Evolutionary conservation across 192 early-diverging fungal species (phyloP).

Genomic region (Gonapodya sp.): DNA sequence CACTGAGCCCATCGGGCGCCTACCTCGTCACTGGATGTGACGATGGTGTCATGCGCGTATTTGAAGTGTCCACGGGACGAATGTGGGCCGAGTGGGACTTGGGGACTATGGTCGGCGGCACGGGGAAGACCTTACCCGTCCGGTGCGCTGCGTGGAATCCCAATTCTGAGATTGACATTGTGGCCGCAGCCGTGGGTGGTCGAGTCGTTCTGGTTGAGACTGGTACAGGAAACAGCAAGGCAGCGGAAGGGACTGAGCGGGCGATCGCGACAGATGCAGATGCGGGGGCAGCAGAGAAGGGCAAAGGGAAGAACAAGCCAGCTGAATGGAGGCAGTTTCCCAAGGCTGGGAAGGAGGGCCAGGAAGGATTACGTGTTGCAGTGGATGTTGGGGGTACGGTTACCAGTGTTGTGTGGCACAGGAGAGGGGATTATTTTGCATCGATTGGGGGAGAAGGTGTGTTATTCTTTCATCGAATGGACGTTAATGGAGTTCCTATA

Average conservation of each 20-base stretch:
- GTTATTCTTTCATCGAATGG: background rate
- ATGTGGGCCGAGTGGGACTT: slow-evolving; percentile 61
- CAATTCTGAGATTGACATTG: slow-evolving; percentile 58
- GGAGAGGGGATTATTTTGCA: slow-evolving; percentile 92
- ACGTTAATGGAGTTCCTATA: slow-evolving; percentile 9
- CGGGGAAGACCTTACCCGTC: slow-evolving; percentile 61
- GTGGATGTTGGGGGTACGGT: slow-evolving; percentile 50
- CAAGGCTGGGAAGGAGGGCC: slow-evolving; percentile 34
- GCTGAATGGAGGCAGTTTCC: slow-evolving; percentile 40
- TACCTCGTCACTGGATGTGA: slow-evolving; percentile 85
- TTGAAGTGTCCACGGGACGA: slow-evolving; percentile 61
- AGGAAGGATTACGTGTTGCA: slow-evolving; percentile 29
- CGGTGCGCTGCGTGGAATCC: slow-evolving; percentile 84
- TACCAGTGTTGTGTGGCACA: slow-evolving; percentile 84
- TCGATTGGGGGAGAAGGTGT: slow-evolving; percentile 73
- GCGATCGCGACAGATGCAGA: slow-evolving; percentile 21
- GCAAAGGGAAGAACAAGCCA: slow-evolving; percentile 14
- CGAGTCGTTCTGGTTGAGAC: background rate
- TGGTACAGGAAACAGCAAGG: slow-evolving; percentile 32
- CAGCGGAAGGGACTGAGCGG: slow-evolving; percentile 32
- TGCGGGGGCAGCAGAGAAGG: too few relatives aligned
- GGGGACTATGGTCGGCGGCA: slow-evolving; percentile 31
- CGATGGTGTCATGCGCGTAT: slow-evolving; percentile 77
- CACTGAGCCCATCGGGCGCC: slow-evolving; percentile 87
- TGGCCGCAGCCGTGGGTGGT: slow-evolving; percentile 54